These are phyloP conservation scores for Geotrichum carabidarum DNA, from an alignment of 1,139 yeast genomes.

Conservation along the genomic window DNA sequence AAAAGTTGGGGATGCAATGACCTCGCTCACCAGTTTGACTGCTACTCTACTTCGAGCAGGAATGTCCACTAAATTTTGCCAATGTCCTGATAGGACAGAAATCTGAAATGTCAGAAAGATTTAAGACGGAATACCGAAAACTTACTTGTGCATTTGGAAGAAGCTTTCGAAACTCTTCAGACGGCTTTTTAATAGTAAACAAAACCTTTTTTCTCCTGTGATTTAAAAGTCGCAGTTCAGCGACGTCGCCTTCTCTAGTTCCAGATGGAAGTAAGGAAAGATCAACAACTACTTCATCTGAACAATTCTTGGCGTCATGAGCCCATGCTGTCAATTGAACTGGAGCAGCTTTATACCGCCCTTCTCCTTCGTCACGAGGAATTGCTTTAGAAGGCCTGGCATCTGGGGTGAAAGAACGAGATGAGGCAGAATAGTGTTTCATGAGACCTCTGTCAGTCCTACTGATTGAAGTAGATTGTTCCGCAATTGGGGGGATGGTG, in stretches of 20 bases:
- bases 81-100: slow-evolving; percentile 59
- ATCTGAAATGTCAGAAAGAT: slow-evolving; percentile 34
- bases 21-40: slow-evolving; percentile 46
- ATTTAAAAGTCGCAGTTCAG: slow-evolving; percentile 51
- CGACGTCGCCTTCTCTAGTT: slow-evolving; percentile 66
- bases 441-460: neutral
- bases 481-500: too few species aligned
- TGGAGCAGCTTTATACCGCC: slow-evolving; percentile 6
- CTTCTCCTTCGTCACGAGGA: neutral
- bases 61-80: slow-evolving; percentile 58
- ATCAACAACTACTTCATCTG: slow-evolving; percentile 61
- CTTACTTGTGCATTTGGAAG: slow-evolving; percentile 32
- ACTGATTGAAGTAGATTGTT: too few species aligned
- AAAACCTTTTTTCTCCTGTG: slow-evolving; percentile 37
- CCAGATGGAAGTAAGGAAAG: slow-evolving; percentile 49
- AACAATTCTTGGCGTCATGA: slow-evolving; percentile 61
- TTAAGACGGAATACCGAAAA: neutral
- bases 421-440: slow-evolving; percentile 1
- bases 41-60: slow-evolving; percentile 60
- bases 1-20: neutral
- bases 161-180: slow-evolving; percentile 35
- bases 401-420: neutral
- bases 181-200: slow-evolving; percentile 44
- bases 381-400: neutral
- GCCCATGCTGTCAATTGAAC: slow-evolving; percentile 54